phyloP scores from a whole-genome alignment of 1,284 basidiomycete genomes.

The Malassezia obtusa region DNA sequence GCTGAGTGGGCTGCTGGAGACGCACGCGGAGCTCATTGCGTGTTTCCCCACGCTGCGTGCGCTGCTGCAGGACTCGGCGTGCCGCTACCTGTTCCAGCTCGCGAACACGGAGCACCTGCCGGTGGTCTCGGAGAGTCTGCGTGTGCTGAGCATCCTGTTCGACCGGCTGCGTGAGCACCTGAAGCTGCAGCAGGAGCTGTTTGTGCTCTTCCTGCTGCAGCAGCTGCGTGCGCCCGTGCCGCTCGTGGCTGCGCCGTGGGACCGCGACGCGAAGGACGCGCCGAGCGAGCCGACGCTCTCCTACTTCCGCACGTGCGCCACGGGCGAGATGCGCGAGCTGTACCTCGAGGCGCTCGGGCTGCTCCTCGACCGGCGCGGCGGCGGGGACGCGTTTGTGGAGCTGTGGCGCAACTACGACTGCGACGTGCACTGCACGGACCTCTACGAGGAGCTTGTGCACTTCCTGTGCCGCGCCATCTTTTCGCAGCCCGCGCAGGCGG shows the following conservation, averaged over 20 bases:
- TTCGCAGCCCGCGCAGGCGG: slow-evolving; percentile 12
- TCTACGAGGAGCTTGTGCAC: slow-evolving; percentile 81
- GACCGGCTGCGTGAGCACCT: slow-evolving; percentile 76
- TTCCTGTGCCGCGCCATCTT: slow-evolving; percentile 58
- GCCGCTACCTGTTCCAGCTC: slow-evolving; percentile 76
- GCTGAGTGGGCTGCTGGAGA: slow-evolving; percentile 80
- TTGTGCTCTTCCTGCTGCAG: slow-evolving; percentile 85
- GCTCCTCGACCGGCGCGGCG: slow-evolving; percentile 53
- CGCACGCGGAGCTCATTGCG: slow-evolving; percentile 63
- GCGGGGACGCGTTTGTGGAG: slow-evolving; percentile 75
- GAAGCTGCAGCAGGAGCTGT: slow-evolving; percentile 93
- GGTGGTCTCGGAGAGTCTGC: slow-evolving; percentile 69
- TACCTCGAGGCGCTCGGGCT: slow-evolving; percentile 79
- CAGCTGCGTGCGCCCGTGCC: slow-evolving; percentile 56
- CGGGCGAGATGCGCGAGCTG: slow-evolving; percentile 74
- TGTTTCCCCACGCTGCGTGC: slow-evolving; percentile 60
- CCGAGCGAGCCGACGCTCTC: background rate
- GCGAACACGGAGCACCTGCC: slow-evolving; percentile 63
- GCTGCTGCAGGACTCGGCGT: slow-evolving; percentile 75
- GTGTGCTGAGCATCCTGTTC: slow-evolving; percentile 77
- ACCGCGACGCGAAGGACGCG: background rate
- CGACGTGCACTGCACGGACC: slow-evolving; percentile 87
- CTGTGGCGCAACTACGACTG: slow-evolving; percentile 95
- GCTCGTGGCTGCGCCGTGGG: slow-evolving; percentile 42
- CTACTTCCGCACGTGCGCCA: slow-evolving; percentile 17